These are phyloP conservation scores for Penicillium rolfsii DNA, from an alignment of 2,329 filamentous ascomycete species.

Conservation along the genomic window DNA sequence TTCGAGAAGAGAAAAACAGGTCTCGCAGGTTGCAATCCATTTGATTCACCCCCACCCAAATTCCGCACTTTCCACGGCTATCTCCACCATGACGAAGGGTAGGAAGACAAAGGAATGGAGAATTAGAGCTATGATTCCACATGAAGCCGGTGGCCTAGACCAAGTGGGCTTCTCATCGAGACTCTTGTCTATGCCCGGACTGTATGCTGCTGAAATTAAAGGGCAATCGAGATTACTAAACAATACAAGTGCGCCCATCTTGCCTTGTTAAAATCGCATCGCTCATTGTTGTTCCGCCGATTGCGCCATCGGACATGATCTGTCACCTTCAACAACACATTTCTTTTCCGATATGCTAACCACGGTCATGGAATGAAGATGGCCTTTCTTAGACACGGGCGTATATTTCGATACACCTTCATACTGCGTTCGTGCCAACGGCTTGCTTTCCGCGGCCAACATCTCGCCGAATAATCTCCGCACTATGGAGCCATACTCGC, in stretches of 20 bases:
- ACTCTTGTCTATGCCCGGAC: background rate
- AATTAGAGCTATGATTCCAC: background rate
- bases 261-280: background rate
- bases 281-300: background rate
- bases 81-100: constrained; percentile 11
- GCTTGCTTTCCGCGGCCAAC: constrained; percentile 43
- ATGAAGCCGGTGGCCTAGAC: background rate
- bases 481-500: constrained; percentile 31
- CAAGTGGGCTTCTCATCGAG: background rate
- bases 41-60: background rate
- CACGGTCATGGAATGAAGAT: background rate
- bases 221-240: constrained; percentile 9
- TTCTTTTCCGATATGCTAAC: background rate
- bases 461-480: constrained; percentile 54
- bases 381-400: background rate
- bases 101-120: background rate
- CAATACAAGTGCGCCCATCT: background rate
- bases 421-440: constrained; percentile 38
- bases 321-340: background rate
- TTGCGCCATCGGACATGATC: background rate
- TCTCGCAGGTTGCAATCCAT: constrained; percentile 1
- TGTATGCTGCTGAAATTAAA: background rate
- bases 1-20: constrained; percentile 1
- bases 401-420: background rate
- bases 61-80: background rate